Evolutionary conservation across 345 rosid genomes (phyloP).

Genomic region (Brassica rapa): DNA sequence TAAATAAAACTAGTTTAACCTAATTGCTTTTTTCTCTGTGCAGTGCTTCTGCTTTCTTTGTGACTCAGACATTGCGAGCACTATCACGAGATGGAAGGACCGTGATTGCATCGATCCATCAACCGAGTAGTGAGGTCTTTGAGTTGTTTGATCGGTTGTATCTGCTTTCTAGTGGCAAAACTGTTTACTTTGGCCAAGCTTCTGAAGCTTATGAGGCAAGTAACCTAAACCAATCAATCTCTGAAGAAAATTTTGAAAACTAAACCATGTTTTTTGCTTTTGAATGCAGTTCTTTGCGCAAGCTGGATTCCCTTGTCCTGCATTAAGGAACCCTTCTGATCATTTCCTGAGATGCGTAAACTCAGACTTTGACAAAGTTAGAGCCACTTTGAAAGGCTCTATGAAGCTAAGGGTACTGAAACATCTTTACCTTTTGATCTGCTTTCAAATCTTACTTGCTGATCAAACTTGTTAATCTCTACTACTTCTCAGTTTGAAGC

Average conservation of each 20-base stretch:
- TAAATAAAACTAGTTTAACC: not conserved
- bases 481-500: slow-evolving; percentile 55
- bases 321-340: slow-evolving; percentile 94
- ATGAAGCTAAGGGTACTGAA: slow-evolving; percentile 72
- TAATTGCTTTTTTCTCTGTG: slow-evolving; percentile 15
- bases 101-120: slow-evolving; percentile 91
- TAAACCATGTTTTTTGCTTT: not conserved
- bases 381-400: slow-evolving; percentile 91
- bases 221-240: not conserved
- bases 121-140: slow-evolving; percentile 93
- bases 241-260: slow-evolving; percentile 5
- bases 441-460: not conserved
- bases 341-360: slow-evolving; percentile 92
- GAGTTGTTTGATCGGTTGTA: slow-evolving; percentile 86
- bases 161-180: slow-evolving; percentile 92
- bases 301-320: slow-evolving; percentile 96
- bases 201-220: slow-evolving; percentile 86
- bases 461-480: slow-evolving; percentile 20
- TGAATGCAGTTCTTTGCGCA: slow-evolving; percentile 81
- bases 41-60: slow-evolving; percentile 98
- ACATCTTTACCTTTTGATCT: not conserved
- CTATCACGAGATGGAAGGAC: slow-evolving; percentile 94
- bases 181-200: slow-evolving; percentile 83
- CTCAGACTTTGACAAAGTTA: slow-evolving; percentile 92
- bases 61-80: slow-evolving; percentile 82